Evolutionary conservation across 768 basidiomycete species (phyloP).

Genomic region (Serpula lacrymans): DNA sequence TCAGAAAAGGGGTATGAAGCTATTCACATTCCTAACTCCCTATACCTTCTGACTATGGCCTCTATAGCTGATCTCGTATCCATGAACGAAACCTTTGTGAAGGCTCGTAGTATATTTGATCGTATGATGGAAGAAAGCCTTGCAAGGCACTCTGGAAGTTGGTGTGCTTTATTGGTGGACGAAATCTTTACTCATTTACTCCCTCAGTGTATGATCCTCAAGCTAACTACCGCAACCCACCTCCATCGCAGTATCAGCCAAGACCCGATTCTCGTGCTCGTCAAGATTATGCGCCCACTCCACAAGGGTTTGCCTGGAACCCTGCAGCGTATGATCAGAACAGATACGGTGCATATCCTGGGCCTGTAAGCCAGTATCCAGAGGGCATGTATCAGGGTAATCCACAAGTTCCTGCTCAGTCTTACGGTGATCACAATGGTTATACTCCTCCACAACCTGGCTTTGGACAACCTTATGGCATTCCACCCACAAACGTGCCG

Average conservation of each 20-base stretch:
- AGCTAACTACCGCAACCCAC: conserved; percentile 23
- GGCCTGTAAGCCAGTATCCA: conserved; percentile 22
- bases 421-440: conserved; percentile 13
- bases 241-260: conserved; percentile 19
- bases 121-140: conserved; percentile 91
- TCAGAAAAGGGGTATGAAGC: conserved; percentile 69
- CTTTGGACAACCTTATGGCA: conserved; percentile 13
- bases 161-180: conserved; percentile 11
- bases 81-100: conserved; percentile 93
- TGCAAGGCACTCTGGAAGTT: conserved; percentile 67
- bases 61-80: conserved; percentile 81
- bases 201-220: conserved; percentile 52
- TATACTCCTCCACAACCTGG: conserved; percentile 26
- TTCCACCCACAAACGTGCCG: conserved; percentile 8
- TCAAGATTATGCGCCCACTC: conserved; percentile 23
- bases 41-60: not conserved
- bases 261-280: conserved; percentile 31
- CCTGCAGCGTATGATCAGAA: conserved; percentile 42
- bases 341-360: conserved; percentile 37
- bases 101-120: conserved; percentile 87
- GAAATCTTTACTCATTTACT: conserved; percentile 7
- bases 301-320: conserved; percentile 37
- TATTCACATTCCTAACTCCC: not conserved
- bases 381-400: conserved; percentile 12
- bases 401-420: conserved; percentile 11